A percentile compares a stretch with the other conserved stretches of the same genome.
Conservation (phyloP, 495 filamentous ascomycete genomes). For the Penicillium arizonense region DNA sequence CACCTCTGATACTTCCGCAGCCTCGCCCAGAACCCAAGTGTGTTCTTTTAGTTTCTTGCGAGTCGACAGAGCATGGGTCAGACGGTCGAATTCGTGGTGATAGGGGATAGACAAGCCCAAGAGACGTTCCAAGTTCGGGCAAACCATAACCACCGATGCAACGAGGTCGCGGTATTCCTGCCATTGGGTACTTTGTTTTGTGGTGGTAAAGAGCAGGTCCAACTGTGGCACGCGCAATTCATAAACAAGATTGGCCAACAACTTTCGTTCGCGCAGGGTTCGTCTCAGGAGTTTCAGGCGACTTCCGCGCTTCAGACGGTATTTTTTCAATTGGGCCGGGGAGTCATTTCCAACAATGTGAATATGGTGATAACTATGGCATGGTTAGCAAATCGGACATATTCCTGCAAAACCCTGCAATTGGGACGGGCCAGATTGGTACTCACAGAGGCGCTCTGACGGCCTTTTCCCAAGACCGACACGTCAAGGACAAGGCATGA, state of each 20-base stretch:
- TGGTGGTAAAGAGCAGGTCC: slow-evolving; percentile 49
- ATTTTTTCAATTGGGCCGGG: slow-evolving; percentile 59
- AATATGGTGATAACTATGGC: slow-evolving; percentile 63
- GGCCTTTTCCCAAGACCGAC: slow-evolving; percentile 64
- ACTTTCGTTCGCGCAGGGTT: slow-evolving; percentile 67
- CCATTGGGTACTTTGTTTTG: slow-evolving; percentile 43
- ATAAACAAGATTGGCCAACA: slow-evolving; percentile 69
- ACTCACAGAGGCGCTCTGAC: slow-evolving; percentile 65
- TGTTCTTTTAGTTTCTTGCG: slow-evolving; percentile 72
- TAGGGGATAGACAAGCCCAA: slow-evolving; percentile 70
- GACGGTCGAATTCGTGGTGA: slow-evolving; percentile 68
- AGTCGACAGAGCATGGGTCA: slow-evolving; percentile 78
- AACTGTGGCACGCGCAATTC: slow-evolving; percentile 70
- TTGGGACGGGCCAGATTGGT: not conserved
- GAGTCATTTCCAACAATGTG: slow-evolving; percentile 70
- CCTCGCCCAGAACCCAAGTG: slow-evolving; percentile 69
- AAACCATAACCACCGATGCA: slow-evolving; percentile 81
- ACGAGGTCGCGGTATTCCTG: slow-evolving; percentile 69
- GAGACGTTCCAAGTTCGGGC: slow-evolving; percentile 78
- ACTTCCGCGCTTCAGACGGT: slow-evolving; percentile 63
- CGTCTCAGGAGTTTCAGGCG: slow-evolving; percentile 73
- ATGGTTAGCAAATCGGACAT: slow-evolving; percentile 10
- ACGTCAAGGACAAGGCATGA: slow-evolving; percentile 63
- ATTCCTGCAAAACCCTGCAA: too few relatives aligned
- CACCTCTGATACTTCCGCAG: slow-evolving; percentile 39